These are phyloP conservation scores for Penicillium sp. DNA, from an alignment of 2,329 filamentous ascomycete species.

Conservation along the genomic window DNA sequence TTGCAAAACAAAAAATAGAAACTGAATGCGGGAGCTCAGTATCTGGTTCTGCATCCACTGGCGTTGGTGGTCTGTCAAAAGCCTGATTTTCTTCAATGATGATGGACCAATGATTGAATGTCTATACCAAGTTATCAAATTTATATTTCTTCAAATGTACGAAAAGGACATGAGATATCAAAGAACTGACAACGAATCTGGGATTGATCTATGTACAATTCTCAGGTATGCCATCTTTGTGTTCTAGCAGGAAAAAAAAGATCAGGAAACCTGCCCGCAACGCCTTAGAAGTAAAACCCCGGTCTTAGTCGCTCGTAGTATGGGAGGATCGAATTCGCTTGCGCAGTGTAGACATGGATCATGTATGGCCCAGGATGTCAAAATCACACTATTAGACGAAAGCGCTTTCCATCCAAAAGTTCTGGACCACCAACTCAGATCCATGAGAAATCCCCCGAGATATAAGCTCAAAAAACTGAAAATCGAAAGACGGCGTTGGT, in stretches of 20 bases:
- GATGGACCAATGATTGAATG: constrained; percentile 28
- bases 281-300: constrained; percentile 11
- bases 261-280: constrained; percentile 22
- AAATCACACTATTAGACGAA: constrained; percentile 10
- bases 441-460: constrained; percentile 20
- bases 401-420: constrained; percentile 12
- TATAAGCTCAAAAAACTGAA: constrained; percentile 17
- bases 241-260: constrained; percentile 15
- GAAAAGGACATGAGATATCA: constrained; percentile 8
- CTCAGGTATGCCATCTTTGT: constrained; percentile 10
- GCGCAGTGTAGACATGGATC: constrained; percentile 2
- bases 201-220: constrained; percentile 28
- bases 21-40: background rate
- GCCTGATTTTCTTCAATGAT: constrained; percentile 16
- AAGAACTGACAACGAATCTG: constrained; percentile 13
- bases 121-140: constrained; percentile 17
- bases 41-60: constrained; percentile 19
- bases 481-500: constrained; percentile 14
- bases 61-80: constrained; percentile 23
- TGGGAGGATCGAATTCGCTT: background rate
- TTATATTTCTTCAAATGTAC: constrained; percentile 12
- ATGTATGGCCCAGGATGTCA: background rate
- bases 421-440: constrained; percentile 9
- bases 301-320: background rate
- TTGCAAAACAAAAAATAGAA: background rate